phyloP scores from a whole-genome alignment of 768 basidiomycete species.

The Hirschioporus abietinus region DNA sequence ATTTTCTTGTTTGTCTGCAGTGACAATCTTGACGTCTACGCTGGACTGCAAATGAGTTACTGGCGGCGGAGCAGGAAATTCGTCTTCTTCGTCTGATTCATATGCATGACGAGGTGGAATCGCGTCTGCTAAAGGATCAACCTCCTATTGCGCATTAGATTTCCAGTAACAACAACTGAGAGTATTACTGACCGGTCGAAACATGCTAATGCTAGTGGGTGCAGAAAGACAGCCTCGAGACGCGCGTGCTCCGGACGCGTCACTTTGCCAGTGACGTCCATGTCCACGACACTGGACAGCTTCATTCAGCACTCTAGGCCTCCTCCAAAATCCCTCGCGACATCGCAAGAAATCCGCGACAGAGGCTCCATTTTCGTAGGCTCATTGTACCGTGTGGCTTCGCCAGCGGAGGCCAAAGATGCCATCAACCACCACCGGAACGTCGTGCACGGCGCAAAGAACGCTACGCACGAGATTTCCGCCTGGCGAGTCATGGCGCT shows the following conservation, averaged over 20 bases:
- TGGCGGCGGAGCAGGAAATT: conserved; percentile 25
- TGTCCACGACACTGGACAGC: conserved; percentile 33
- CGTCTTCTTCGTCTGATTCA: conserved; percentile 64
- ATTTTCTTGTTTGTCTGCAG: conserved; percentile 14
- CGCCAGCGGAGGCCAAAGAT: conserved; percentile 44
- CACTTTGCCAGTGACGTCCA: neutral
- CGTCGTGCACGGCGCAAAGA: conserved; percentile 51
- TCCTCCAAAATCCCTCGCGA: conserved; percentile 40
- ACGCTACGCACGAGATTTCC: conserved; percentile 65
- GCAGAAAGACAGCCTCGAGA: neutral
- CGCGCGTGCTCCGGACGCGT: neutral
- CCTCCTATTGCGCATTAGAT: conserved; percentile 17
- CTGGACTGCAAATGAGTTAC: neutral
- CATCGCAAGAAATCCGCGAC: conserved; percentile 73
- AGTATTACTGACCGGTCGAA: neutral
- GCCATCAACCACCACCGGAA: conserved; percentile 48
- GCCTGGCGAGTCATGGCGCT: conserved; percentile 79
- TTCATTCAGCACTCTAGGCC: conserved; percentile 46
- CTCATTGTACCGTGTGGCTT: conserved; percentile 50
- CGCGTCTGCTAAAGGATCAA: conserved; percentile 51
- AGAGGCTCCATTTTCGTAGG: conserved; percentile 70
- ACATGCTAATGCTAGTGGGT: neutral
- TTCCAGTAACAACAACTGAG: neutral
- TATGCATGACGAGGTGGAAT: conserved; percentile 55
- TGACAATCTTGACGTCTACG: neutral